Conservation (phyloP, 371 early-diverging fungal species). For the Syncephalis plumigaleata region DNA sequence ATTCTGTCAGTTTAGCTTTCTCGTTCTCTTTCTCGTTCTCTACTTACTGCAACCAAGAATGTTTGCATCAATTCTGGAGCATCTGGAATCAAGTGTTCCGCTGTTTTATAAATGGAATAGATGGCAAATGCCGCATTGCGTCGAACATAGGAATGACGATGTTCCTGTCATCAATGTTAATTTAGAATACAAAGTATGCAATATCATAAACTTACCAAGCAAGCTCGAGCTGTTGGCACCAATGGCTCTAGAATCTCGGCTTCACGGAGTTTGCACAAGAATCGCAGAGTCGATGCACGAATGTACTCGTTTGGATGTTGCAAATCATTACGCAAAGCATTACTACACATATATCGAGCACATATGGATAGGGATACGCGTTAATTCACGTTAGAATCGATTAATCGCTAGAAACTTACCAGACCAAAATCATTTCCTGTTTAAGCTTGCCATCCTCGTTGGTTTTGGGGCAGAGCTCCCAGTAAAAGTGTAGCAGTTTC, state of each 20-base stretch:
- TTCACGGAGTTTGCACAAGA: conserved; percentile 88
- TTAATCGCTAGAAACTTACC: too few relatives aligned
- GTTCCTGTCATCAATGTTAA: conserved; percentile 33
- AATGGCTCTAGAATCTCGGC: conserved; percentile 89
- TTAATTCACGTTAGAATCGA: too few relatives aligned
- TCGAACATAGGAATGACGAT: conserved; percentile 93
- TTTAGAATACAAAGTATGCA: background rate
- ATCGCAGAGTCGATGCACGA: conserved; percentile 86
- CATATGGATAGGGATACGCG: too few relatives aligned
- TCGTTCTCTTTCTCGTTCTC: too few relatives aligned
- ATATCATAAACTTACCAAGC: conserved; percentile 38
- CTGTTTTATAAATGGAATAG: conserved; percentile 66
- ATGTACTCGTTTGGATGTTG: conserved; percentile 98
- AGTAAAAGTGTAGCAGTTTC: conserved; percentile 88
- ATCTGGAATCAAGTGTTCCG: conserved; percentile 87
- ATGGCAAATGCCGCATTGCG: conserved; percentile 95
- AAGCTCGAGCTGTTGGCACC: conserved; percentile 71
- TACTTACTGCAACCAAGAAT: conserved; percentile 50
- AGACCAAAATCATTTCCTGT: conserved; percentile 92
- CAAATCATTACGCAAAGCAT: conserved; percentile 93
- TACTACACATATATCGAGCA: conserved; percentile 25
- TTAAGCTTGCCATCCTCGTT: conserved; percentile 82
- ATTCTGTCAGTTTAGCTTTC: too few relatives aligned
- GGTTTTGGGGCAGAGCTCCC: conserved; percentile 92
- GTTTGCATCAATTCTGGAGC: conserved; percentile 77